Conservation (phyloP, 345 rosid genomes). For the Gossypioides kirkii region DNA sequence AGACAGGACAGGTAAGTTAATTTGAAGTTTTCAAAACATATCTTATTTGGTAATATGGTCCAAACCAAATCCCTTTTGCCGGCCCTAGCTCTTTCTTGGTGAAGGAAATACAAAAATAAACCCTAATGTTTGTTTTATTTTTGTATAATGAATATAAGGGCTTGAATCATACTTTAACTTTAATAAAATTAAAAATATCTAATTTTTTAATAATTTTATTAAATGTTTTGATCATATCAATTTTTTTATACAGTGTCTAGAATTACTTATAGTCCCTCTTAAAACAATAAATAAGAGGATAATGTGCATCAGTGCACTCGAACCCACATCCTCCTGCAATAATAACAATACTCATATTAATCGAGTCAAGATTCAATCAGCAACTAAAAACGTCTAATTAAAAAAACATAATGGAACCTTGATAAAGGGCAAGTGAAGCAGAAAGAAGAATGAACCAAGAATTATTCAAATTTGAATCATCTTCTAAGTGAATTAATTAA, state of each 20-base stretch:
- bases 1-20: neutral
- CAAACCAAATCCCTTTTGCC: neutral
- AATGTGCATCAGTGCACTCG: rapidly evolving
- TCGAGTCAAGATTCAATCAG: too few species aligned
- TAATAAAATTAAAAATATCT: too few species aligned
- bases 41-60: neutral
- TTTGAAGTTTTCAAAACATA: neutral
- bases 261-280: too few species aligned
- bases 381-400: too few species aligned
- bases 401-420: too few species aligned
- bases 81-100: neutral
- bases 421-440: neutral
- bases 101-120: too few species aligned
- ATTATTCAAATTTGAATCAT: neutral
- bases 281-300: rapidly evolving
- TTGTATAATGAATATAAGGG: too few species aligned
- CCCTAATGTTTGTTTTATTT: too few species aligned
- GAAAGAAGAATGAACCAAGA: neutral
- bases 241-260: rapidly evolving
- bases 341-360: too few species aligned
- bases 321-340: too few species aligned
- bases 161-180: too few species aligned
- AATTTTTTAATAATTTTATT: too few species aligned
- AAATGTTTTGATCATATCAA: rapidly evolving
- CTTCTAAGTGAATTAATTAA: neutral